A percentile compares a stretch with the other conserved stretches of the same genome.
Evolutionary conservation across 345 rosid species (phyloP).

Genomic region (Erodium maritimum): DNA sequence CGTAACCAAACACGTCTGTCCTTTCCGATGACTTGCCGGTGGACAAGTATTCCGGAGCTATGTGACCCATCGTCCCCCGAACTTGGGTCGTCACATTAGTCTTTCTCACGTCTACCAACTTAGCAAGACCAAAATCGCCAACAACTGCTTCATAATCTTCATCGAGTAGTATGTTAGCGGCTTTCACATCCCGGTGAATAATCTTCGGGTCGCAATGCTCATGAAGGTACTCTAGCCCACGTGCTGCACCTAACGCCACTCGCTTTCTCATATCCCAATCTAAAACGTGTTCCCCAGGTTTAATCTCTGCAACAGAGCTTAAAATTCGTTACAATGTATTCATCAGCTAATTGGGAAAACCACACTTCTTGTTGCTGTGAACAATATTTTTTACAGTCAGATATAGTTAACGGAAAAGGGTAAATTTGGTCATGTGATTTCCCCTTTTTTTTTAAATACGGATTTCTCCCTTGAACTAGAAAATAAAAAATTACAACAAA

Average conservation of each 20-base stretch:
- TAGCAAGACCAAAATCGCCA: conserved; percentile 96
- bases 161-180: conserved; percentile 83
- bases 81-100: conserved; percentile 89
- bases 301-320: conserved; percentile 45
- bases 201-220: conserved; percentile 96
- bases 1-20: conserved; percentile 95
- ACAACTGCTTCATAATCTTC: conserved; percentile 95
- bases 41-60: no score
- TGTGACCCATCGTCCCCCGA: no score
- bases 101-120: conserved; percentile 79
- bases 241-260: conserved; percentile 85
- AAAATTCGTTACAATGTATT: no score
- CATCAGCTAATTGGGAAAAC: no score
- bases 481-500: no score
- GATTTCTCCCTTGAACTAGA: no score
- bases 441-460: no score
- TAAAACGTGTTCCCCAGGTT: conserved; percentile 66
- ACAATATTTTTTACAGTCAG: no score
- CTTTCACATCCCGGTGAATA: conserved; percentile 93
- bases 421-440: no score
- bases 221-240: conserved; percentile 94
- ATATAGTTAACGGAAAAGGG: no score
- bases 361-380: no score
- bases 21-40: conserved; percentile 92
- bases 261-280: conserved; percentile 75